phyloP scores from a whole-genome alignment of 106 monocot species.

The Dendrobium officinale region DNA sequence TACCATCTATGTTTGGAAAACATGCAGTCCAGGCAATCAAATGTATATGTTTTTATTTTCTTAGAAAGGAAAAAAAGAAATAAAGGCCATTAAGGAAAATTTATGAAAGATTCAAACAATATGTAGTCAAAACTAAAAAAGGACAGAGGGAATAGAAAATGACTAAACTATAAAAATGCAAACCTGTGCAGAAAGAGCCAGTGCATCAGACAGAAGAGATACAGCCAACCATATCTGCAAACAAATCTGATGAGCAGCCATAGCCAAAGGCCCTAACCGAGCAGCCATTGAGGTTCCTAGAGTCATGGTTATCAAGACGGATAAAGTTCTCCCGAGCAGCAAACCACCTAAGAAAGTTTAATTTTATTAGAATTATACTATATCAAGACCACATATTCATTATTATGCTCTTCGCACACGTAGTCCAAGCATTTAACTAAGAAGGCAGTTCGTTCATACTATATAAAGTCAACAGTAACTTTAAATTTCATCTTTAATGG shows the following conservation, averaged over 20 bases:
- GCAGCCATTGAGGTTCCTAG: slow-evolving; percentile 95
- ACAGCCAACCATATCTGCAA: slow-evolving; percentile 97
- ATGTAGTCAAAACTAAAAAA: not conserved
- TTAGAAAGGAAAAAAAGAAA: not conserved
- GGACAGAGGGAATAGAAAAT: not conserved
- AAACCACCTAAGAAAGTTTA: slow-evolving; percentile 54
- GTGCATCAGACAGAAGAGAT: slow-evolving; percentile 90
- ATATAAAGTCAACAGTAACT: not conserved
- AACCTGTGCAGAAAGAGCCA: slow-evolving; percentile 94
- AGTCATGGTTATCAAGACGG: slow-evolving; percentile 82
- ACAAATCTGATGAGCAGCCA: slow-evolving; percentile 99
- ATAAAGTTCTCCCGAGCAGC: slow-evolving; percentile 79
- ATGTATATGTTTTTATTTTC: not conserved
- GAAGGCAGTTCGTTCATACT: not conserved
- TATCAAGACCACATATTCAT: not conserved
- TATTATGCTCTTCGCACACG: not conserved
- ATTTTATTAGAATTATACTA: not conserved
- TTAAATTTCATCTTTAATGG: not conserved
- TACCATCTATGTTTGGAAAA: not conserved
- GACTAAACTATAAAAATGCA: not conserved
- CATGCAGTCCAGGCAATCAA: not conserved
- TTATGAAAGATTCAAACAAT: not conserved
- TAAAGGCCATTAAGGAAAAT: not conserved
- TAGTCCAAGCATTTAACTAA: not conserved
- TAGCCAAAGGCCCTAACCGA: slow-evolving; percentile 68